Evolutionary conservation across 768 basidiomycete genomes (phyloP).

Genomic region (Lactifluus piperatus): DNA sequence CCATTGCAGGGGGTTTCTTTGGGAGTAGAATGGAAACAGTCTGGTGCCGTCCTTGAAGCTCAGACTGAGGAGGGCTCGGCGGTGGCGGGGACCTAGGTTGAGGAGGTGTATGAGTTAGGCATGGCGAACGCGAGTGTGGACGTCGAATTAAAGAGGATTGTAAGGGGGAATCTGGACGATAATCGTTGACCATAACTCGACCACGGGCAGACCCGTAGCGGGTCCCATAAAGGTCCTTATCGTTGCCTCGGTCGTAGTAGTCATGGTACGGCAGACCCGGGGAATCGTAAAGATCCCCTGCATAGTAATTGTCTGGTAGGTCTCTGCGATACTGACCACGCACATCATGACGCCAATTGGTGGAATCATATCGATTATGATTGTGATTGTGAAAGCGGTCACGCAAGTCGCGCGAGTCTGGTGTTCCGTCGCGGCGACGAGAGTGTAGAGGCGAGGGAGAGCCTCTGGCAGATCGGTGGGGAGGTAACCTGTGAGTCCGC

Average conservation of each 20-base stretch:
- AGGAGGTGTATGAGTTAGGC: constrained; percentile 12
- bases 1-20: background rate
- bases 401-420: constrained; percentile 5
- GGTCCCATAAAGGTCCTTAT: constrained; percentile 13
- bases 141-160: constrained; percentile 11
- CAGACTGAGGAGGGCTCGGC: constrained; percentile 21
- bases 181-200: constrained; percentile 8
- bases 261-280: constrained; percentile 6
- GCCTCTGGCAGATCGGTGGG: constrained; percentile 9
- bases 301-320: background rate
- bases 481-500: constrained; percentile 14
- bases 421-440: constrained; percentile 10
- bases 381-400: background rate
- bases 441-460: constrained; percentile 8
- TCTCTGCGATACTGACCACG: constrained; percentile 15
- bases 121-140: constrained; percentile 21
- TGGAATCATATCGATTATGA: constrained; percentile 6
- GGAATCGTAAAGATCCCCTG: constrained; percentile 8
- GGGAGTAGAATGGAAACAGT: constrained; percentile 26
- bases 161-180: constrained; percentile 22
- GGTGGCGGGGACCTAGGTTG: constrained; percentile 22
- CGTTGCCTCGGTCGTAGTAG: constrained; percentile 11
- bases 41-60: constrained; percentile 23
- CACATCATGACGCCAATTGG: constrained; percentile 9
- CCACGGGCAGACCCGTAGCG: constrained; percentile 6